phyloP scores from a whole-genome alignment of 2,329 filamentous ascomycete genomes.

The Alternaria viburni region DNA sequence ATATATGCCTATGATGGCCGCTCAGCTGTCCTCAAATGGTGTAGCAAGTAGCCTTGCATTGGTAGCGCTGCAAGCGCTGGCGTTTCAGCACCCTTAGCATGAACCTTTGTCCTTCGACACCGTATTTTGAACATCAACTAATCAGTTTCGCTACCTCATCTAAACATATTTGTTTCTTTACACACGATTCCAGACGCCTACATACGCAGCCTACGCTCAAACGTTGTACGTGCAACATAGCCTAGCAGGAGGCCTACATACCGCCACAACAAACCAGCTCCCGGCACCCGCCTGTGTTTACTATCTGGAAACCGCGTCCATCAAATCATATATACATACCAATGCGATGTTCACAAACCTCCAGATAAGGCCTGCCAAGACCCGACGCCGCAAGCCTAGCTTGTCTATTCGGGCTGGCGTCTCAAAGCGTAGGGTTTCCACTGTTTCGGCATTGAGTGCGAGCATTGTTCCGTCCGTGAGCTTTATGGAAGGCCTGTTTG shows the following conservation, averaged over 20 bases:
- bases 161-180: not conserved
- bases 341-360: constrained; percentile 24
- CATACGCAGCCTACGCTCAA: not conserved
- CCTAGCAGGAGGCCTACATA: not conserved
- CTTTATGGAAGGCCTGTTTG: constrained; percentile 33
- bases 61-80: constrained; percentile 18
- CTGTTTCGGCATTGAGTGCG: constrained; percentile 15
- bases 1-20: not conserved
- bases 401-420: constrained; percentile 30
- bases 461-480: constrained; percentile 32
- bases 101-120: constrained; percentile 3
- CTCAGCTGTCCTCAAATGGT: constrained; percentile 9
- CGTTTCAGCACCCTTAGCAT: constrained; percentile 17
- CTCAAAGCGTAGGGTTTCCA: constrained; percentile 27
- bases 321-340: not conserved
- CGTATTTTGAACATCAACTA: constrained; percentile 2
- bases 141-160: constrained; percentile 1
- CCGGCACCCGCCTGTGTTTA: not conserved
- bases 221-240: not conserved
- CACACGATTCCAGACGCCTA: not conserved
- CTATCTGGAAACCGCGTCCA: not conserved
- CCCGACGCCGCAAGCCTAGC: constrained; percentile 30
- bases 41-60: constrained; percentile 18
- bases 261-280: not conserved
- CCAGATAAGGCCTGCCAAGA: constrained; percentile 25